phyloP scores from a whole-genome alignment of 2,329 filamentous ascomycete species.

The Stachybotrys chartarum region DNA sequence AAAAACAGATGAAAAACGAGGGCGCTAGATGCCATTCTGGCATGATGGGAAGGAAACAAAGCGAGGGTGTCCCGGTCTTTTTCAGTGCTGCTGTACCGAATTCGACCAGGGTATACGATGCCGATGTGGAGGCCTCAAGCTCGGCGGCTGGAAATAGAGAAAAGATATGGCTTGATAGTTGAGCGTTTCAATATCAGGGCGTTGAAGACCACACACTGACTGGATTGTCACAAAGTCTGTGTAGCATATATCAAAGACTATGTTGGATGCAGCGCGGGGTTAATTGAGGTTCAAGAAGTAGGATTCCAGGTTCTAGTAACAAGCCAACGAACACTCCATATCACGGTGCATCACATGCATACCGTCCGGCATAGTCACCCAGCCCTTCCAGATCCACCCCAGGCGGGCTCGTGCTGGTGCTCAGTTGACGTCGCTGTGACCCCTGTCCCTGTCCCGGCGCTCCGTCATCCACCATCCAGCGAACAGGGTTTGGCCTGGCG shows the following conservation, averaged over 20 bases:
- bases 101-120: too few relatives aligned
- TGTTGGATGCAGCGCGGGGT: too few relatives aligned
- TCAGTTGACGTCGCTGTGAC: not conserved
- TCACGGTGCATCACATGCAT: not conserved
- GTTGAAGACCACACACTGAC: too few relatives aligned
- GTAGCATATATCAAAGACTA: not conserved
- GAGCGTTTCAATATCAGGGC: too few relatives aligned
- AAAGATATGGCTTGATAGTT: too few relatives aligned
- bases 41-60: not conserved
- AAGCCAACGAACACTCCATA: not conserved
- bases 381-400: not conserved
- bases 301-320: too few relatives aligned
- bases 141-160: not conserved
- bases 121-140: not conserved
- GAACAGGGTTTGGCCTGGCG: not conserved
- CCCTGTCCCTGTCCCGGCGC: not conserved
- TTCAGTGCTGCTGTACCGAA: too few relatives aligned
- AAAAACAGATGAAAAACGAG: not conserved
- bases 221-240: too few relatives aligned
- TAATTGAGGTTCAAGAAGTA: too few relatives aligned
- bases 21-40: not conserved
- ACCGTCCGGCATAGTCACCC: not conserved
- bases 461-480: not conserved
- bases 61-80: not conserved
- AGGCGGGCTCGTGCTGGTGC: not conserved